Conservation (phyloP, 306 rosid genomes). For the Astragalus membranaceus region DNA sequence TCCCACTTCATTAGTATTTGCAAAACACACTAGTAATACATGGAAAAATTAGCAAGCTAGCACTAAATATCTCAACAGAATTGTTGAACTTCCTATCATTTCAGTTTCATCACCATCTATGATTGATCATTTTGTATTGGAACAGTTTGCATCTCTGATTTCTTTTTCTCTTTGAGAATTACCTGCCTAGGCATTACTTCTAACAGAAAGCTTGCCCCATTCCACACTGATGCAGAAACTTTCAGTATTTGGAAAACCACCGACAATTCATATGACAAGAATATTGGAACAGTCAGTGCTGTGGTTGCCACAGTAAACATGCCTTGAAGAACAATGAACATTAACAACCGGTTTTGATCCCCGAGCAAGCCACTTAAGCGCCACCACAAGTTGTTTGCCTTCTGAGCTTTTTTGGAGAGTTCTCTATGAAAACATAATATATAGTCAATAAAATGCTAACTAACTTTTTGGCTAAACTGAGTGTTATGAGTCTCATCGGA, state of each 20-base stretch:
- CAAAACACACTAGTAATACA: no score
- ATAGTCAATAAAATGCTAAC: neutral
- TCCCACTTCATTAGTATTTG: no score
- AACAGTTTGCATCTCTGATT: conserved; percentile 39
- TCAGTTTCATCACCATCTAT: neutral
- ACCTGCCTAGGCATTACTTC: conserved; percentile 97
- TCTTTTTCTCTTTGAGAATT: conserved; percentile 82
- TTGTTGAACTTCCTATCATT: neutral
- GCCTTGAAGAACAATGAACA: conserved; percentile 75
- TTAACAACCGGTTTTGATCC: conserved; percentile 76
- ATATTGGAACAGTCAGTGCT: conserved; percentile 86
- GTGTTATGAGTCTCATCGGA: no score
- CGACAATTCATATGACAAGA: conserved; percentile 71
- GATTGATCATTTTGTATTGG: conserved; percentile 26
- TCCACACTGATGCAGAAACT: conserved; percentile 82
- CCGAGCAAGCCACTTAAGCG: conserved; percentile 85
- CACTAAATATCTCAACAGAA: neutral
- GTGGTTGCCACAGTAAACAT: conserved; percentile 81
- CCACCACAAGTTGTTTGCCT: conserved; percentile 93
- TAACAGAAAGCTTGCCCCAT: conserved; percentile 87
- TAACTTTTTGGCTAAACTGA: no score
- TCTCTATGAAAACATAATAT: conserved; percentile 44
- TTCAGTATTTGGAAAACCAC: conserved; percentile 72
- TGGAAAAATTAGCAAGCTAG: no score
- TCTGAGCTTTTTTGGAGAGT: conserved; percentile 86